phyloP scores from a whole-genome alignment of 2,329 filamentous ascomycete species.

The Paradendryphiella salina region DNA sequence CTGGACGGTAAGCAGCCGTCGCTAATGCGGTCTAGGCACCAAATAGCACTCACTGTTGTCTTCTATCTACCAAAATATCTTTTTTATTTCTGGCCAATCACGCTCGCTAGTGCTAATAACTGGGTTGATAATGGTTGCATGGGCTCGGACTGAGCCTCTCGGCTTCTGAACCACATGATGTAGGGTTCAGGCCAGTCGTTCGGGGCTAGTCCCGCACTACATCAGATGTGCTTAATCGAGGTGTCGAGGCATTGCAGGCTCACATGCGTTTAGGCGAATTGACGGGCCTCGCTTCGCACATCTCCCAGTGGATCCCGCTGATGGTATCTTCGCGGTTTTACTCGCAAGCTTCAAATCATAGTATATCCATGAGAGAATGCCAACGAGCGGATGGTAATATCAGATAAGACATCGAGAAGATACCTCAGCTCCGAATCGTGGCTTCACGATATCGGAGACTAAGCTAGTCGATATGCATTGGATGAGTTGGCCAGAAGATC shows the following conservation, averaged over 20 bases:
- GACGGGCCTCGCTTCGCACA: conserved; percentile 1
- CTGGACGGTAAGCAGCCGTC: conserved; percentile 21
- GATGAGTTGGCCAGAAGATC: not conserved
- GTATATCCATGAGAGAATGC: not conserved
- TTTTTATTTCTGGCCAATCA: conserved; percentile 21
- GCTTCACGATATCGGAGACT: conserved; percentile 1
- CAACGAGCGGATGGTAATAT: not conserved
- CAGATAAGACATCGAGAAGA: not conserved
- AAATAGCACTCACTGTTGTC: conserved; percentile 14
- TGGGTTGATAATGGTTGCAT: conserved; percentile 19
- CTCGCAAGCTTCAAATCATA: not conserved
- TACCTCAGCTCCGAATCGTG: not conserved
- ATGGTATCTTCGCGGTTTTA: not conserved
- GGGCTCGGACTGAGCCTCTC: conserved; percentile 12
- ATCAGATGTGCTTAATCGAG: conserved; percentile 20
- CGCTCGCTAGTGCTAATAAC: conserved; percentile 7
- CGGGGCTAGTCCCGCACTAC: not conserved
- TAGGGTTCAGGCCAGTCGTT: conserved; percentile 15
- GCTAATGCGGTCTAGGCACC: conserved; percentile 29
- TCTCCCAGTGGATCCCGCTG: not conserved
- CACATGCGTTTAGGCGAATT: conserved; percentile 9
- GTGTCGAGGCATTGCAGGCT: conserved; percentile 2
- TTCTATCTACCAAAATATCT: conserved; percentile 16
- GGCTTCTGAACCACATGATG: conserved; percentile 21
- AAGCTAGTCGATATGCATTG: not conserved